phyloP scores from a whole-genome alignment of 1,284 basidiomycete species.

The Microbotryum lychnidis-dioicae region DNA sequence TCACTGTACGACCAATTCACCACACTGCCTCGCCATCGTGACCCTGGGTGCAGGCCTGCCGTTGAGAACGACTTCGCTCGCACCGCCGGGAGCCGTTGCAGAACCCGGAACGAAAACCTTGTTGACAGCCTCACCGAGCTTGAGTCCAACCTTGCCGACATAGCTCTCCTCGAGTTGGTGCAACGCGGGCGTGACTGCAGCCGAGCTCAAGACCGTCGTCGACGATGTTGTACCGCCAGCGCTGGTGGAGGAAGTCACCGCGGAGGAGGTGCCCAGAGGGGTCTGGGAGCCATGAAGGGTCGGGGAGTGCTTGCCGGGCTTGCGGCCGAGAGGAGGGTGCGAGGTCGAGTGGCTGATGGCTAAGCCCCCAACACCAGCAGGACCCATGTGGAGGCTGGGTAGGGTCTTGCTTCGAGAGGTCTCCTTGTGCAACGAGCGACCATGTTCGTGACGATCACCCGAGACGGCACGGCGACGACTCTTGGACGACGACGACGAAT shows the following conservation, averaged over 20 bases:
- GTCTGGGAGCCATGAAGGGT: background rate
- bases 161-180: slow-evolving; percentile 32
- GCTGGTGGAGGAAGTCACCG: background rate
- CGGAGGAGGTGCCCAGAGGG: background rate
- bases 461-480: too few relatives aligned
- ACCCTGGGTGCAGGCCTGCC: slow-evolving; percentile 24
- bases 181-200: slow-evolving; percentile 1
- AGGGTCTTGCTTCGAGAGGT: too few relatives aligned
- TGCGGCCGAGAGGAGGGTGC: background rate
- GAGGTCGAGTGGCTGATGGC: background rate
- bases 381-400: too few relatives aligned
- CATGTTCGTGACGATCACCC: too few relatives aligned
- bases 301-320: too few relatives aligned
- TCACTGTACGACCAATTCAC: slow-evolving; percentile 27
- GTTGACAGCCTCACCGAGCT: slow-evolving; percentile 33
- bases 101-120: slow-evolving; percentile 28
- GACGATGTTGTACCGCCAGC: background rate
- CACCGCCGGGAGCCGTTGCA: slow-evolving; percentile 7
- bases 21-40: slow-evolving; percentile 23
- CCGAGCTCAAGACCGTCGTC: background rate
- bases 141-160: slow-evolving; percentile 32
- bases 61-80: slow-evolving; percentile 9
- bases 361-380: too few relatives aligned
- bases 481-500: too few relatives aligned
- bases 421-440: too few relatives aligned